Evolutionary conservation across 768 basidiomycete species (phyloP), one percentile per base, ranked within the genome.

Genomic region (Lanmaoa rubissima): DNA sequence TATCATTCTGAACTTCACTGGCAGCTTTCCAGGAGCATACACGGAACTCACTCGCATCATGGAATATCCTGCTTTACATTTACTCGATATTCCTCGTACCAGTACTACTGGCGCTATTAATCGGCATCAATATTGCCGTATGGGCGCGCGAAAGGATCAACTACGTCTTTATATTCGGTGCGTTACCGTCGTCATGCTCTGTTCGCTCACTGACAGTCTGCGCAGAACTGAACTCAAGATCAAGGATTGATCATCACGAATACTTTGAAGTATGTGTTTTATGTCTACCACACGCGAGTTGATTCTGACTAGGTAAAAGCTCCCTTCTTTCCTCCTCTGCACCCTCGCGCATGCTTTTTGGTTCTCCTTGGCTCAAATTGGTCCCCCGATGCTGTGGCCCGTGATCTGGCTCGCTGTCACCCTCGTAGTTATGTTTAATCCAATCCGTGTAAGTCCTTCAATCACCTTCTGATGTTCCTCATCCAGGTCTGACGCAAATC

Each of bases 161-260:
- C 66, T 96, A 94, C 64, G 82, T 86, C 5, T 94, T 96, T 67
- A 90, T 95, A 35, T 92, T 94, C 64, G 90, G 88, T 88, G 59
- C 32, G 79, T 66, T n/a, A 8, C 31, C n/a, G 11, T 24, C 10
- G 5, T 3, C n/a, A 31, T 24, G 0, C 6, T n/a, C 12, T n/a
- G 13, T 34, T 45, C n/a, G 0, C 6, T 12, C 4, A 13, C 35
- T 57, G 32, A 63, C 8, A 8, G 17, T 28, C 11, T 13, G 32
- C 28, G 16, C 63, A 87, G 91, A 91, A 67, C 71, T 94, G 46
- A 82, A 92, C 59, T 67, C 86, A 16, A 79, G 84, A 56, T 86
- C 87, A 26, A 82, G 80, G 31, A 73, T 95, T 55, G 92, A 97
- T 69, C 82, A 84, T 66, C 84, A 89, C 38, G 82, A 91, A 71